Conservation (phyloP, 1,139 yeast genomes). For the Suhomyces panamericanus region DNA sequence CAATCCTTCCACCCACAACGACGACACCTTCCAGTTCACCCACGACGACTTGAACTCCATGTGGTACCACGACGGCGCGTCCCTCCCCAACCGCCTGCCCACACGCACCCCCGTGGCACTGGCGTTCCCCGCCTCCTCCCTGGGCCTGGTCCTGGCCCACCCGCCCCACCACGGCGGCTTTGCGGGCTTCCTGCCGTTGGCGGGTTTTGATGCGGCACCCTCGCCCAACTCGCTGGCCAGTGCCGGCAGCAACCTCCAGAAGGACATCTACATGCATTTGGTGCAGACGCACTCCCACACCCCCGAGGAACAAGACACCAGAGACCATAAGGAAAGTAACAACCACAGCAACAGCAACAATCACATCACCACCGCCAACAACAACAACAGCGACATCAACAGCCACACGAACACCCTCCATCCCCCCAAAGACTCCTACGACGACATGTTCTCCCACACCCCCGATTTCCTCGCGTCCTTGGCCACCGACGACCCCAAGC, state of each 20-base stretch:
- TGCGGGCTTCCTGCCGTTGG: constrained; percentile 27
- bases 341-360: too few relatives aligned
- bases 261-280: constrained; percentile 9
- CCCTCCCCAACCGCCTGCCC: constrained; percentile 12
- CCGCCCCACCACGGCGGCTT: constrained; percentile 10
- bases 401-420: too few relatives aligned
- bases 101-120: constrained; percentile 13
- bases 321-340: too few relatives aligned
- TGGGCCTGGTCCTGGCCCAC: constrained; percentile 11
- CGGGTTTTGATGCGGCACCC: constrained; percentile 26
- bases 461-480: constrained; percentile 31
- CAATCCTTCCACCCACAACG: constrained; percentile 10
- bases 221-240: constrained; percentile 24
- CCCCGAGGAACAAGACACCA: too few relatives aligned
- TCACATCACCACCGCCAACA: constrained; percentile 1
- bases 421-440: constrained; percentile 2
- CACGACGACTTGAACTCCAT: constrained; percentile 20
- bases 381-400: too few relatives aligned
- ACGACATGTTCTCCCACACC: constrained; percentile 19
- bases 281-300: constrained; percentile 7
- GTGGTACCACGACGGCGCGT: constrained; percentile 24
- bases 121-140: constrained; percentile 8
- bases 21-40: constrained; percentile 23
- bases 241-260: constrained; percentile 17
- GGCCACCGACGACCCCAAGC: constrained; percentile 3